phyloP scores from a whole-genome alignment of 305 asterid genomes.

The Petunia hybrid region DNA sequence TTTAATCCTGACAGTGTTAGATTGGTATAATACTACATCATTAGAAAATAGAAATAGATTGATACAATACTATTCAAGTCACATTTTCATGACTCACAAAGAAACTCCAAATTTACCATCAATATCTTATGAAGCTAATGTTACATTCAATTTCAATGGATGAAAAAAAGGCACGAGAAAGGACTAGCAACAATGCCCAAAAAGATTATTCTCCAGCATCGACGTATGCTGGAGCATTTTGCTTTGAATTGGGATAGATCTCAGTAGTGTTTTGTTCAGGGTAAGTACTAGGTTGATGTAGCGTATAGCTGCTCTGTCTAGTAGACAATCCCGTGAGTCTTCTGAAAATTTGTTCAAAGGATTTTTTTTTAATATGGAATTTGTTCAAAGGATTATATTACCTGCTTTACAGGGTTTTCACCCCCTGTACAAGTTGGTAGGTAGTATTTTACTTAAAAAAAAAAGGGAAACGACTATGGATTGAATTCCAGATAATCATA shows the following conservation, averaged over 20 bases:
- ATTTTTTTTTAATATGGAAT: neutral
- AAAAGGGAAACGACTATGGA: neutral
- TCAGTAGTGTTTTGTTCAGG: neutral
- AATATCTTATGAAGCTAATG: neutral
- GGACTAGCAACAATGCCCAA: neutral
- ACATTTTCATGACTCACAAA: neutral
- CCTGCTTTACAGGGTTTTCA: neutral
- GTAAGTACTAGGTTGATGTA: neutral
- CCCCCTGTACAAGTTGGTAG: neutral
- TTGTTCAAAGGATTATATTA: neutral
- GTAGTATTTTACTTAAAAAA: neutral
- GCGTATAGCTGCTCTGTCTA: neutral
- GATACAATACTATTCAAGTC: neutral
- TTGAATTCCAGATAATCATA: neutral
- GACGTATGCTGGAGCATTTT: neutral
- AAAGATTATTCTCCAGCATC: neutral
- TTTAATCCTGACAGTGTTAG: neutral
- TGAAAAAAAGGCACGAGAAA: too few relatives aligned
- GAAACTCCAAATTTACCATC: neutral
- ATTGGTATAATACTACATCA: constrained; percentile 5
- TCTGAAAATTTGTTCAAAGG: neutral
- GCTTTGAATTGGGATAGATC: neutral
- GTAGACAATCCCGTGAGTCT: neutral
- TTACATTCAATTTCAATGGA: neutral
- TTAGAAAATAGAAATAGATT: neutral